Evolutionary conservation across 179 eudicot genomes (phyloP), one percentile per base, ranked within the genome.

Genomic region (Patellifolia procumbens): DNA sequence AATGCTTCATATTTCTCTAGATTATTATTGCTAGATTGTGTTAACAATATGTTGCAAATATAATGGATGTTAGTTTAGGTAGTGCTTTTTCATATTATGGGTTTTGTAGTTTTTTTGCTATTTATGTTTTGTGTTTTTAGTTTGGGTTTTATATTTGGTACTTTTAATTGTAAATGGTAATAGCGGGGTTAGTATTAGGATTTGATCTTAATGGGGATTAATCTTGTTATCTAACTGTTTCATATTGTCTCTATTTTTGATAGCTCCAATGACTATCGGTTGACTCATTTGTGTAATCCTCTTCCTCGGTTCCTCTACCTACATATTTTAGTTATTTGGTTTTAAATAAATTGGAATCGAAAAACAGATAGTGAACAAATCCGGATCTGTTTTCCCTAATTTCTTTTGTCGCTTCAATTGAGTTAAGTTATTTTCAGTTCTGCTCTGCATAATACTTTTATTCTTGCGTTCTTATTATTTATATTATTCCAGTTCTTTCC

Each of bases 1-100:
- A 92, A 65, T 92, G 97, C 63, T 92, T 92, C 73, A 92, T 92
- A 51, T 92, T 92, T 78, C 89, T 92, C 2, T 92, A 81, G 34
- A 31, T 29, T 31, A 43, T 67, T 22, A 20, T 43, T 22, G 28
- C 20, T 4, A 13, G 37, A 4, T 8, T 58, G 22, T 58, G 29
- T n/a, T n/a, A n/a, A 56, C n/a, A 56, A n/a, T n/a, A 56, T 1
- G 19, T 3, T 34, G 43, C 48, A 72, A 56, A 35, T 56, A 10
- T 51, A 13, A 51, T 37, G 64, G 64, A n/a, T n/a, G n/a, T 71
- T 15, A 51, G 31, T 39, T 32, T 29, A 20, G 63, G 31, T 55
- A 55, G 28, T 55, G 17, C 9, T 11, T 8, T n/a, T 55, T 55
- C 11, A 55, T 13, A 5, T 62, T 7, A 62, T 11, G n/a, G 34